Percentiles rank a stretch among this genome's conserved stretches.
Conservation (phyloP, 176 grass and related monocot genomes). For the Ananas comosus region DNA sequence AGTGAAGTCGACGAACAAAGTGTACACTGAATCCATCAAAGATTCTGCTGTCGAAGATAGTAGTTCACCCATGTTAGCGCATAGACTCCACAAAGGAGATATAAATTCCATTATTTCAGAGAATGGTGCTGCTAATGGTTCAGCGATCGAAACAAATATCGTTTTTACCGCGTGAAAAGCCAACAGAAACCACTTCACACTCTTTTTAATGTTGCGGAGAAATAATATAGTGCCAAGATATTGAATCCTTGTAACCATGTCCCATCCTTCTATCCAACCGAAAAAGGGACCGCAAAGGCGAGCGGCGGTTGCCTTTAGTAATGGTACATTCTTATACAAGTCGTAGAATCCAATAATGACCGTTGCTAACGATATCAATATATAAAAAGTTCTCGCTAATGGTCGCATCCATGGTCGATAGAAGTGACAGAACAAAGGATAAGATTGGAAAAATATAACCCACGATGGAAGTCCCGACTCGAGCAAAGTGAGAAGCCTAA, state of each 20-base stretch:
- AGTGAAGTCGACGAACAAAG: conserved; percentile 23
- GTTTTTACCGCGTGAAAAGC: conserved; percentile 18
- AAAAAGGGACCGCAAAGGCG: conserved; percentile 72
- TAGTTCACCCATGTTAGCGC: background rate
- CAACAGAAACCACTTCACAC: conserved; percentile 28
- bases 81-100: conserved; percentile 8
- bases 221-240: conserved; percentile 92
- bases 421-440: conserved; percentile 62
- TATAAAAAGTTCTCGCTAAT: conserved; percentile 42
- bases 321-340: conserved; percentile 87
- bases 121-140: conserved; percentile 26
- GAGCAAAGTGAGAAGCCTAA: conserved; percentile 62
- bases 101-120: conserved; percentile 17
- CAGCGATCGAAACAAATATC: conserved; percentile 14
- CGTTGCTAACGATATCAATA: conserved; percentile 44
- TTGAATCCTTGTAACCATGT: conserved; percentile 70
- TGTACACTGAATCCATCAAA: conserved; percentile 6
- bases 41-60: background rate
- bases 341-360: conserved; percentile 93
- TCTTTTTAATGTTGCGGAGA: conserved; percentile 55
- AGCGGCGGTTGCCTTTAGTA: conserved; percentile 58
- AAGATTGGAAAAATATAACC: conserved; percentile 93
- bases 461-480: conserved; percentile 76
- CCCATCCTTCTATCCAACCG: conserved; percentile 82
- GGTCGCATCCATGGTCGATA: conserved; percentile 89